Evolutionary conservation across 768 basidiomycete species (phyloP), one percentile per base, ranked within the genome.

Genomic region (Phanerochaete carnosa): DNA sequence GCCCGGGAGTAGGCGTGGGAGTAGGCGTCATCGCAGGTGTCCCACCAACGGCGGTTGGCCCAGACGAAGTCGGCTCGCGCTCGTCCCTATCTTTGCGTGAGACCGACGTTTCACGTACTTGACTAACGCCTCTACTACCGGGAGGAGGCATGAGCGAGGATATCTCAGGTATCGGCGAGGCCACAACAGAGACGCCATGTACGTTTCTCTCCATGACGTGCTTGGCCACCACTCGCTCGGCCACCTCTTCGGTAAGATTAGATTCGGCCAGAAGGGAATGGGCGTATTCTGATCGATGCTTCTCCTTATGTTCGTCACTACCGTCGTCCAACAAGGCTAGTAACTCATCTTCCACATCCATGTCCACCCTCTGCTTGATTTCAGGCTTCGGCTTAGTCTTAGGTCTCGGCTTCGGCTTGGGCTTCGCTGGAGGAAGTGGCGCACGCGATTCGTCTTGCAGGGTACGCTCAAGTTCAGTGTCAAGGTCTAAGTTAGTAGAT

Each of bases 271-370:
- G 19, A 46, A 26, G 43, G 5, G 54, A 26, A 5, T 26, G n/a
- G 30, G 29, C 15, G 33, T 39, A 22, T 15, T 55, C 32, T 5
- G 35, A 9, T 8, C 23, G 12, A 26, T 25, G 5, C 54, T 55
- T 55, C 22, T 8, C 37, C 35, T 43, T 52, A n/a, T 23, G 29
- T 23, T 19, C 30, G 19, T 19, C 54, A 12, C 29, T 37, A n/a
- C 61, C 73, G 64, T 85, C 87, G 66, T 88, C 89, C 30, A 91
- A 75, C 26, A 91, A 75, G 65, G 87, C 88, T 59, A 90, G 77
- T 52, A 90, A 72, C 72, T 90, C 89, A 63, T 88, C 77, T 12
- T 81, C 80, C 13, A 81, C 83, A 60, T 88, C 86, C 25, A 86
- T 80, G 57, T 86, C 75, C 69, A 73, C 75, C 75, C 60, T 77